A percentile compares a stretch with the other conserved stretches of the same genome.
These are phyloP conservation scores for Hygrocybe coccinea DNA, from an alignment of 768 basidiomycete species.

Conservation along the genomic window DNA sequence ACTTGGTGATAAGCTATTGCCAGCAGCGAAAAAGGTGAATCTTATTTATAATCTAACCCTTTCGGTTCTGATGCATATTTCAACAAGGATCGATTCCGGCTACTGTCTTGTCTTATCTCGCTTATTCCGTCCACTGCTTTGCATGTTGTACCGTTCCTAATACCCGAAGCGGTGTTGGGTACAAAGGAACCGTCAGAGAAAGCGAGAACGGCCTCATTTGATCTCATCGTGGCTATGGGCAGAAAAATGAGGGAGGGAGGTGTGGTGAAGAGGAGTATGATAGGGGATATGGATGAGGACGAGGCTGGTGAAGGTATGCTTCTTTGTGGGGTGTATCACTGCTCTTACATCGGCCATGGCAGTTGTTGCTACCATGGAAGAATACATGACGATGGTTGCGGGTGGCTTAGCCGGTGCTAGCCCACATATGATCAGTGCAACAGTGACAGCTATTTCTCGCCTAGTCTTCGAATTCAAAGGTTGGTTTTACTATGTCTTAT, in stretches of 20 bases:
- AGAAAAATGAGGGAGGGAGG: slow-evolving; percentile 87
- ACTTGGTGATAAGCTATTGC: slow-evolving; percentile 56
- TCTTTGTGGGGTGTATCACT: slow-evolving; percentile 15
- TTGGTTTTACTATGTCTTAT: slow-evolving; percentile 26
- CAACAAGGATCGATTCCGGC: slow-evolving; percentile 71
- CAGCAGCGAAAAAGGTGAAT: slow-evolving; percentile 82
- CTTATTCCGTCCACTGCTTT: slow-evolving; percentile 64
- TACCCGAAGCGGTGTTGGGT: slow-evolving; percentile 90
- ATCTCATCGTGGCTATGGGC: slow-evolving; percentile 87
- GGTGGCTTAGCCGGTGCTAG: slow-evolving; percentile 90
- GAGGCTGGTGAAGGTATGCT: slow-evolving; percentile 44
- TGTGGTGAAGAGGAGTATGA: slow-evolving; percentile 64
- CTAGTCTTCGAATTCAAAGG: slow-evolving; percentile 96
- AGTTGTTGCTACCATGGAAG: slow-evolving; percentile 74
- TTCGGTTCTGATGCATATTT: slow-evolving; percentile 9
- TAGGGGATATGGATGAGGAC: slow-evolving; percentile 83
- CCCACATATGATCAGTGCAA: slow-evolving; percentile 98
- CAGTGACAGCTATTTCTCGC: slow-evolving; percentile 89
- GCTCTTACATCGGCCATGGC: slow-evolving; percentile 8
- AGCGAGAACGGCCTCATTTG: slow-evolving; percentile 83
- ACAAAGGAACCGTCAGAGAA: slow-evolving; percentile 97
- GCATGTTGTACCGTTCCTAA: slow-evolving; percentile 80
- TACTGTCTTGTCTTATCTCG: slow-evolving; percentile 67
- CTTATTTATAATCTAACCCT: neutral
- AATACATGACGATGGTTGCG: slow-evolving; percentile 95